These are phyloP conservation scores for Xylariaceae sp. DNA, from an alignment of 2,329 filamentous ascomycete species.

Conservation along the genomic window DNA sequence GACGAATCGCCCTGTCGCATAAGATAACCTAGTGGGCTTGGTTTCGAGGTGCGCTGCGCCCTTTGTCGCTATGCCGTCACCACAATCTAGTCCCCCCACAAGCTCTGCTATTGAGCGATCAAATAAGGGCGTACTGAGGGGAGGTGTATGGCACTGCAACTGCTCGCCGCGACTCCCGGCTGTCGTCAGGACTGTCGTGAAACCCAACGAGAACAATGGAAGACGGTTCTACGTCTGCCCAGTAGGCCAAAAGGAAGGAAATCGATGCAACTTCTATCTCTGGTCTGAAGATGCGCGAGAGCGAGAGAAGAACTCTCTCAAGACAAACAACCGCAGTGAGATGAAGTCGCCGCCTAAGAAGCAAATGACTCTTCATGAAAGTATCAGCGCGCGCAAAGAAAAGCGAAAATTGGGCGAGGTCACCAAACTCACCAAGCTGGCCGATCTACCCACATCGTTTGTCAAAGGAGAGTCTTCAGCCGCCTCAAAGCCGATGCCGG, in stretches of 20 bases:
- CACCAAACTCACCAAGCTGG: constrained; percentile 19
- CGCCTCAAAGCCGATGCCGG: background rate
- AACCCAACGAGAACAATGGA: constrained; percentile 49
- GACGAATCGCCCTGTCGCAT: no score
- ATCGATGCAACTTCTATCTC: constrained; percentile 55
- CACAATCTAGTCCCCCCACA: constrained; percentile 4
- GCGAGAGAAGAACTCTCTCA: constrained; percentile 44
- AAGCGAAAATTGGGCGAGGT: constrained; percentile 15
- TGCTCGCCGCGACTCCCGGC: constrained; percentile 51
- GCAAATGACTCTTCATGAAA: constrained; percentile 29
- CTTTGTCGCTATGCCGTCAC: constrained; percentile 1
- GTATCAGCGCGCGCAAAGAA: constrained; percentile 25
- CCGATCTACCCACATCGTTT: background rate
- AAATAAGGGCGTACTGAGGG: constrained; percentile 29
- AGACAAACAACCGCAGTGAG: constrained; percentile 47
- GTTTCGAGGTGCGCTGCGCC: no score
- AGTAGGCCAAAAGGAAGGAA: constrained; percentile 36
- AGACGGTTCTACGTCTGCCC: constrained; percentile 54
- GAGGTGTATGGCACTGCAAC: constrained; percentile 45
- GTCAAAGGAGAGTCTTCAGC: constrained; percentile 1
- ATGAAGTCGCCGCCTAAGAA: constrained; percentile 16
- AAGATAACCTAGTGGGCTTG: no score
- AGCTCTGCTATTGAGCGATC: constrained; percentile 20
- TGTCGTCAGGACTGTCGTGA: constrained; percentile 47
- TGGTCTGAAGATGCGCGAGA: constrained; percentile 53